Evolutionary conservation across 164 flowering plant species (phyloP).

Genomic region (Saururus chinensis): DNA sequence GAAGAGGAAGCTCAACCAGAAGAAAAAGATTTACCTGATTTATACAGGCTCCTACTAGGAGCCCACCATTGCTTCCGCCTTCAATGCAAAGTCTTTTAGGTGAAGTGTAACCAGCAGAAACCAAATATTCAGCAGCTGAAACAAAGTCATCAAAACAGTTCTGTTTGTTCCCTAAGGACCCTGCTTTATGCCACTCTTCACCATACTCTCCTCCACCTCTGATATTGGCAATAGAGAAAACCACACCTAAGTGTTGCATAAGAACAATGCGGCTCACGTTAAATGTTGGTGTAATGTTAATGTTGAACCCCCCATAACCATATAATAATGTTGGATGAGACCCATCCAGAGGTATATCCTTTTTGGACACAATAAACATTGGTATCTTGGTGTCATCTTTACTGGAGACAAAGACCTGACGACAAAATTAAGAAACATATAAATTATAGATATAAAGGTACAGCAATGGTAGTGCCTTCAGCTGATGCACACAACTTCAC

Average conservation of each 20-base stretch:
- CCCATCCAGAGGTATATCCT: constrained; percentile 64
- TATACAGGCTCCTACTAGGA: constrained; percentile 86
- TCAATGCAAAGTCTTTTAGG: constrained; percentile 81
- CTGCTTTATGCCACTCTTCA: constrained; percentile 98
- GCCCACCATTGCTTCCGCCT: constrained; percentile 99
- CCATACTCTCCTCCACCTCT: constrained; percentile 99
- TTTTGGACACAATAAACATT: constrained; percentile 74
- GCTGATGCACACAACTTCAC: neutral
- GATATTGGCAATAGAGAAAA: constrained; percentile 85
- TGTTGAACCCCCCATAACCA: constrained; percentile 95
- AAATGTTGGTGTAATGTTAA: constrained; percentile 86
- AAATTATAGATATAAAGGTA: neutral
- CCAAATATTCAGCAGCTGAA: constrained; percentile 74
- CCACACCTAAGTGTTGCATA: constrained; percentile 61
- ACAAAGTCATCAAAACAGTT: constrained; percentile 98
- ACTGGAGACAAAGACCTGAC: constrained; percentile 80
- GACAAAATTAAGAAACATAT: neutral
- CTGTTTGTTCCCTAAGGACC: constrained; percentile 79
- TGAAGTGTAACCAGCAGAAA: constrained; percentile 86
- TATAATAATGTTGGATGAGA: constrained; percentile 87
- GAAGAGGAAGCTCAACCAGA: neutral
- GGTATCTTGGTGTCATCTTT: constrained; percentile 91
- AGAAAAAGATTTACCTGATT: constrained; percentile 54
- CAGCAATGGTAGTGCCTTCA: neutral
- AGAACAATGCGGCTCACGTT: constrained; percentile 60